phyloP scores from a whole-genome alignment of 1,284 basidiomycete species.

The Kalmanozyma brasiliensis region DNA sequence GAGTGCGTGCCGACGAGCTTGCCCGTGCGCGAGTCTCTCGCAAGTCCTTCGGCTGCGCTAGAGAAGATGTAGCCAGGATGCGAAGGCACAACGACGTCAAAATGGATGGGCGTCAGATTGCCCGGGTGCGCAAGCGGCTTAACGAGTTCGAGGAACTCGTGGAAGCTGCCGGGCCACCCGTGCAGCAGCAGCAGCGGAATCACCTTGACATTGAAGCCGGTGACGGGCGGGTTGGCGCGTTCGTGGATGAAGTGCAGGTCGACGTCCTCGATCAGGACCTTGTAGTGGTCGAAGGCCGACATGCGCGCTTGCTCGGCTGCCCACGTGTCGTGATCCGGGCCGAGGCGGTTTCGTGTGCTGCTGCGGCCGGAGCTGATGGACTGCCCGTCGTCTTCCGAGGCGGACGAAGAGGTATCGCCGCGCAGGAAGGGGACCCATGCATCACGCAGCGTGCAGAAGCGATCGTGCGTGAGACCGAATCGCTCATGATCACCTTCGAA shows the following conservation, averaged over 20 bases:
- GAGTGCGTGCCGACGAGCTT: slow-evolving; percentile 33
- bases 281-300: slow-evolving; percentile 50
- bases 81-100: slow-evolving; percentile 65
- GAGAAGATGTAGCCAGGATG: slow-evolving; percentile 64
- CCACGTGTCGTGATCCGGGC: slow-evolving; percentile 57
- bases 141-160: slow-evolving; percentile 64
- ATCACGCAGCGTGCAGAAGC: slow-evolving; percentile 38
- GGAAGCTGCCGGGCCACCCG: slow-evolving; percentile 64
- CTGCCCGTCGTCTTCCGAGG: slow-evolving; percentile 9
- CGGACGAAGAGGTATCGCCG: slow-evolving; percentile 11
- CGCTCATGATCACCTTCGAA: slow-evolving; percentile 45
- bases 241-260: slow-evolving; percentile 65
- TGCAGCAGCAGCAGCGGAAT: slow-evolving; percentile 67
- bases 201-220: slow-evolving; percentile 41
- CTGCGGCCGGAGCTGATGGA: slow-evolving; percentile 8
- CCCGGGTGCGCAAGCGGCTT: slow-evolving; percentile 62
- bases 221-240: slow-evolving; percentile 34
- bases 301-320: slow-evolving; percentile 42
- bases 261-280: slow-evolving; percentile 54
- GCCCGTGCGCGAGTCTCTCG: slow-evolving; percentile 19
- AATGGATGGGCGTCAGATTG: slow-evolving; percentile 37
- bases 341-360: slow-evolving; percentile 11
- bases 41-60: slow-evolving; percentile 22
- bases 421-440: slow-evolving; percentile 46
- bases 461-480: slow-evolving; percentile 46